phyloP scores from a whole-genome alignment of 257 asterid genomes.

The Solanum chilense region DNA sequence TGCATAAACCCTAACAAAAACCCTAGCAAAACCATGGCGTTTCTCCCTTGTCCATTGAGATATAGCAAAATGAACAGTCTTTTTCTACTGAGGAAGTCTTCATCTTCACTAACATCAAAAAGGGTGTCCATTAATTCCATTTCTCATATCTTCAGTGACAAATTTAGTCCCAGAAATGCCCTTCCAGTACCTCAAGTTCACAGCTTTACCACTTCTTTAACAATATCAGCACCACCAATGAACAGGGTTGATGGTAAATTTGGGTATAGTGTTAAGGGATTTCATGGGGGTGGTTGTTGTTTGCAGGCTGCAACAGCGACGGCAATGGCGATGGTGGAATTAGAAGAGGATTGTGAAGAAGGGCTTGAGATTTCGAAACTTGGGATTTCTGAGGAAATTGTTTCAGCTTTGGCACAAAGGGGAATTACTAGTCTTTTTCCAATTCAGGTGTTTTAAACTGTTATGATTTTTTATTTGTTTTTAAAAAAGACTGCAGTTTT shows the following conservation, averaged over 20 bases:
- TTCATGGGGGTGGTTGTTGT: constrained; percentile 32
- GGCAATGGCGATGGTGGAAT: constrained; percentile 52
- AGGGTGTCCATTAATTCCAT: constrained; percentile 32
- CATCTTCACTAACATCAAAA: constrained; percentile 24
- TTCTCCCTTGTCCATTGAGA: not conserved
- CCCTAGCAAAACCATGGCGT: not conserved
- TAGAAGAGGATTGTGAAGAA: constrained; percentile 19
- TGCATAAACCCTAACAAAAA: constrained; percentile 42
- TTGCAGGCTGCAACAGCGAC: constrained; percentile 39
- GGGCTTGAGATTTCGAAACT: constrained; percentile 89
- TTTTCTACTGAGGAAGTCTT: constrained; percentile 32
- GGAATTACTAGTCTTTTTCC: constrained; percentile 76
- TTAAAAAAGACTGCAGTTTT: not conserved
- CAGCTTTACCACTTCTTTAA: constrained; percentile 5
- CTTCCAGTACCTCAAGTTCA: not conserved
- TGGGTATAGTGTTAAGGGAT: constrained; percentile 16
- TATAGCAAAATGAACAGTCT: constrained; percentile 36
- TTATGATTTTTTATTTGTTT: not conserved
- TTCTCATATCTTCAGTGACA: constrained; percentile 22
- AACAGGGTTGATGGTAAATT: not conserved
- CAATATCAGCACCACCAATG: not conserved
- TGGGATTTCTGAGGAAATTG: constrained; percentile 59
- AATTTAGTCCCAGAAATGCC: constrained; percentile 9
- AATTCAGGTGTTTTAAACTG: constrained; percentile 51
- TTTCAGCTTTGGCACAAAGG: constrained; percentile 43